These are phyloP conservation scores for Angomonas deanei DNA, from an alignment of 208 protist species.

Conservation along the genomic window DNA sequence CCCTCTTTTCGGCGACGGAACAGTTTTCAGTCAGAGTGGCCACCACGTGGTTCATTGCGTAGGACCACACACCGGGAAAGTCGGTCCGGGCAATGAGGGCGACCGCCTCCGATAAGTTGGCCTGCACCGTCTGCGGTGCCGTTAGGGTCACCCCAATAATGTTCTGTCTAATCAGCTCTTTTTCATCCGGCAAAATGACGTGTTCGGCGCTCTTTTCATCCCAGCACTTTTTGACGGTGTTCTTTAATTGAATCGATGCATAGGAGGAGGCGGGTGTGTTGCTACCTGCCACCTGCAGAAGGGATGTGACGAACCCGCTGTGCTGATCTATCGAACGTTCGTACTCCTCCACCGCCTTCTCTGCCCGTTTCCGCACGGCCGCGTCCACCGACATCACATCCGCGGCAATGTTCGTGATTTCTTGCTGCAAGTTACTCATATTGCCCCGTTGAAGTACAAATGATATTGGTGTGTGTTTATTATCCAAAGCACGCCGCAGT, in stretches of 20 bases:
- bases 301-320: slow-evolving; percentile 55
- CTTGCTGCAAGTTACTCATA: slow-evolving; percentile 50
- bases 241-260: slow-evolving; percentile 82
- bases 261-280: slow-evolving; percentile 33
- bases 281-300: slow-evolving; percentile 39
- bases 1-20: slow-evolving; percentile 28
- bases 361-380: slow-evolving; percentile 39
- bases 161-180: slow-evolving; percentile 39
- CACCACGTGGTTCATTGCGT: slow-evolving; percentile 70
- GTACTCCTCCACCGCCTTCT: slow-evolving; percentile 47
- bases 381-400: slow-evolving; percentile 32
- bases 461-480: too few relatives aligned
- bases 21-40: slow-evolving; percentile 22
- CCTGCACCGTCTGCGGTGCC: slow-evolving; percentile 45
- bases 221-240: slow-evolving; percentile 84
- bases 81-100: slow-evolving; percentile 85
- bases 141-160: slow-evolving; percentile 65
- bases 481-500: too few relatives aligned
- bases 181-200: slow-evolving; percentile 70
- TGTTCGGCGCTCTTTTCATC: slow-evolving; percentile 63
- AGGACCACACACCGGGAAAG: slow-evolving; percentile 88
- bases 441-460: too few relatives aligned
- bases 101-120: slow-evolving; percentile 88
- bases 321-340: slow-evolving; percentile 65
- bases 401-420: slow-evolving; percentile 26